Base-by-base conservation (phyloP, 306 rosid genomes). In the Benincasa hispida region DNA sequence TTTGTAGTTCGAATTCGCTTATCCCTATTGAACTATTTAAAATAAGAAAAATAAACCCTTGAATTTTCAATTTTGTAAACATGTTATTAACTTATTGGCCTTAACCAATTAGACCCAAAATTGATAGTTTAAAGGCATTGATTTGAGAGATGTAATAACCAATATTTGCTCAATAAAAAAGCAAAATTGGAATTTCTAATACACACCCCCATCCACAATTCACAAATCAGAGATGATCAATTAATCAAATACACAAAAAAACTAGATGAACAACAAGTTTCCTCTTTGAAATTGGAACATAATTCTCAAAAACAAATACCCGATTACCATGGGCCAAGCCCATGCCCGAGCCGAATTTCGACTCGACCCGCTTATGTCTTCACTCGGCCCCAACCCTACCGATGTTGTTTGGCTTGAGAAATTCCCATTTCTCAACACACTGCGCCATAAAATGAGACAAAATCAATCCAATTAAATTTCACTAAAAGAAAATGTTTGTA, bases 351-450 rank as follows among this genome's bases (percentile, higher is more conserved):
- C 12, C 54, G 55, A 72, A 50, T 55, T 48, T 48, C n/a, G 79
- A 54, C 30, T 58, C 87, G 87, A 79, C 27, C 91, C 84, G 41
- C 83, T 91, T 11, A 87, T 41, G 76, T 86, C 82, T 70, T 84
- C 85, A 42, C 88, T 85, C 4, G 97, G 85, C 35, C 85, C 89
- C 47, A 84, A 28, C 69, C 95, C 96, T 65, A 56, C 73, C 14
- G 88, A 72, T 6, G 88, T 19, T 1, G 91, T 32, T 18, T 89
- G 78, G 76, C 87, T 90, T 25, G 87, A 24, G 35, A 83, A 75
- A 73, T 86, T 87, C 21, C 88, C 91, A 58, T 84, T 94, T 68
- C 83, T 86, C 76, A 53, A 62, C 87, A 78, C 30, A 81, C 97
- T 93, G 96, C 80, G 39, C 84, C 80, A 76, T 86, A 51, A 25